Evolutionary conservation across 2,329 filamentous ascomycete species (phyloP), one percentile per base, ranked within the genome.

Genomic region (Daldinia sp.): DNA sequence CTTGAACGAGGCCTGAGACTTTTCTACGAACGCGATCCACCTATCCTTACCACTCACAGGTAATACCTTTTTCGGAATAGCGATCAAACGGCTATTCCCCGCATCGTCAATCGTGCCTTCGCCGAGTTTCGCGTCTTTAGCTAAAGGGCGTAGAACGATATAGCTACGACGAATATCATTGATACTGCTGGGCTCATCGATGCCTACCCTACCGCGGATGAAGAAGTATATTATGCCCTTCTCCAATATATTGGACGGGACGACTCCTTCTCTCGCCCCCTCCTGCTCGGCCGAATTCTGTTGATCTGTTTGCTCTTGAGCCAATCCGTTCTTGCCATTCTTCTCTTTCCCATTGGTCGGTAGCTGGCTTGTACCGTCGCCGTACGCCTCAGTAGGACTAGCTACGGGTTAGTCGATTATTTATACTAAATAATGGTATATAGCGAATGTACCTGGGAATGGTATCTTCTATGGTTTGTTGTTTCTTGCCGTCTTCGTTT

Each of bases 141-240:
- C 88, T 3, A 95, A 82, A 0, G 93, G 93, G 0, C 92, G 88
- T 3, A 97, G 86, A 13, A 97, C 86, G 74, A 97, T 90, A 81
- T 91, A 95, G 69, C 87, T 93, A 55, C 93, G 90, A 46, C 92
- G 89, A 55, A 97, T 87, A 59, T 97, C 93, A 44, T 86, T 81
- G 0, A 95, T 84, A 51, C 86, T 85, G 18, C 90, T 85, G 0
- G 93, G 90, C 6, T 92, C 85, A 4, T 93, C 88, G 28, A 92
- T 85, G 57, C 89, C 88, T 41, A 97, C 92, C 12, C 93, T 90
- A 6, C 89, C 89, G 18, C 94, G 90, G 74, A 92, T 91, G 83
- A 97, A 97, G 85, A 97, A 97, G 83, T 97, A 97, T 73, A 97
- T 90, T 73, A 96, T 87, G 3, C 94, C 94, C 75, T 96, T 97